These are phyloP conservation scores for Tulasnella sp. DNA, from an alignment of 768 basidiomycete genomes.

Conservation along the genomic window DNA sequence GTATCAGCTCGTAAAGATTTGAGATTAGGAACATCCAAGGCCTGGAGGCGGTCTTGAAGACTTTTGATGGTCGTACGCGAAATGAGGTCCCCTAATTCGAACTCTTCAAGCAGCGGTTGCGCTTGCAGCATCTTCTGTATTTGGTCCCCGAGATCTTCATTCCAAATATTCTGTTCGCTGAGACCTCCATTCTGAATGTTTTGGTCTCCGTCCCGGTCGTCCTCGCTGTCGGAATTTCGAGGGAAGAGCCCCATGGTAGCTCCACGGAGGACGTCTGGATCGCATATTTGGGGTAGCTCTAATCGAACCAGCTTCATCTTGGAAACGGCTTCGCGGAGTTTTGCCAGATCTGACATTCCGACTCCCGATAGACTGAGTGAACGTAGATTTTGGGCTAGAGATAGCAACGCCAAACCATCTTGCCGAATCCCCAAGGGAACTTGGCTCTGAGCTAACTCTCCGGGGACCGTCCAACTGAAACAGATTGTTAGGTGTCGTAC, in stretches of 20 bases:
- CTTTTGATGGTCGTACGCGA: neutral
- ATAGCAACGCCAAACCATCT: neutral
- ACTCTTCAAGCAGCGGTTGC: neutral
- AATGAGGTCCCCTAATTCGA: neutral
- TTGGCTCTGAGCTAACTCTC: neutral
- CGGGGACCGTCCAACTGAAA: neutral
- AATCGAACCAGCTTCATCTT: neutral
- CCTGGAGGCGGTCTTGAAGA: neutral
- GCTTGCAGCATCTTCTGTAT: neutral
- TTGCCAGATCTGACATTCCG: neutral
- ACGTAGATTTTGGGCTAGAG: neutral
- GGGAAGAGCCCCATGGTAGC: too few relatives aligned
- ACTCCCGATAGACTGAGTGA: neutral
- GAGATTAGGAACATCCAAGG: neutral
- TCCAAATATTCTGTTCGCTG: neutral
- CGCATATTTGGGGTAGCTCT: neutral
- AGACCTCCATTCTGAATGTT: too few relatives aligned
- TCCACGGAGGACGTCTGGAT: neutral
- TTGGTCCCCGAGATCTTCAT: neutral
- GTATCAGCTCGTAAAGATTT: neutral
- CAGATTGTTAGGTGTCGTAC: neutral
- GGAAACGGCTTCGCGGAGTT: neutral
- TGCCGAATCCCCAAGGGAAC: neutral
- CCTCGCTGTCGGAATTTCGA: too few relatives aligned
- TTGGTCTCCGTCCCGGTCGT: too few relatives aligned